Evolutionary conservation across 306 rosid genomes (phyloP), one percentile per base, ranked within the genome.

Genomic region (Lotus japonicus): DNA sequence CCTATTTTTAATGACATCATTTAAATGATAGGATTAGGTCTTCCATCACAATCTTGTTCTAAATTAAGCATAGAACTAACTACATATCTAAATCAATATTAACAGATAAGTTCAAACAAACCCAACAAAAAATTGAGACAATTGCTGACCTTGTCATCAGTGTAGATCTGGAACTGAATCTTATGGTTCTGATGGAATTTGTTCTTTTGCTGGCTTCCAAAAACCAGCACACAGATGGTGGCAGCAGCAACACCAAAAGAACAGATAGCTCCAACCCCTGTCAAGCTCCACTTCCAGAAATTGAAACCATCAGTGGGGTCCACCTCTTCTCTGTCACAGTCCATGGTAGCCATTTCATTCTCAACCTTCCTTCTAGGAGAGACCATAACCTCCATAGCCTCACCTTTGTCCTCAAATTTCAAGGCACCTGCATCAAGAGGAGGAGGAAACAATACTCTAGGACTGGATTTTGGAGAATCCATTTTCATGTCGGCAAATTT

Each of bases 181-280:
- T 80, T 86, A 9, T 83, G 96, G 56, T 82, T 71, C 3, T 54
- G 80, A 0, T 77, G 84, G 26, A 14, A 51, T 33, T 65, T 77
- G 80, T 68, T 83, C 31, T 52, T 80, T 4, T 88, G 87, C 0
- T 86, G 85, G 56, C 62, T 84, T 63, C 98, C 95, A 17, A 86
- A 41, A 28, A 80, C 64, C 14, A 89, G 50, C 58, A 89, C 62
- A 81, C 92, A 92, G 59, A 92, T 53, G 14, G 98, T 86, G 16
- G 91, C 95, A 58, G 92, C 98, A 67, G 91, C 91, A 80, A 92
- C 76, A 17, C 96, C 95, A 62, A 89, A 87, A 7, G 98, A 84
- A 66, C 92, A 92, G 17, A 89, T 92, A 28, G 96, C 98, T 58
- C 98, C 96, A 67, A 92, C 64, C 36, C 98, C 98, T 31, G 78